Evolutionary conservation across 805 yeast species (phyloP).

Genomic region (Candida broadrunensis): DNA sequence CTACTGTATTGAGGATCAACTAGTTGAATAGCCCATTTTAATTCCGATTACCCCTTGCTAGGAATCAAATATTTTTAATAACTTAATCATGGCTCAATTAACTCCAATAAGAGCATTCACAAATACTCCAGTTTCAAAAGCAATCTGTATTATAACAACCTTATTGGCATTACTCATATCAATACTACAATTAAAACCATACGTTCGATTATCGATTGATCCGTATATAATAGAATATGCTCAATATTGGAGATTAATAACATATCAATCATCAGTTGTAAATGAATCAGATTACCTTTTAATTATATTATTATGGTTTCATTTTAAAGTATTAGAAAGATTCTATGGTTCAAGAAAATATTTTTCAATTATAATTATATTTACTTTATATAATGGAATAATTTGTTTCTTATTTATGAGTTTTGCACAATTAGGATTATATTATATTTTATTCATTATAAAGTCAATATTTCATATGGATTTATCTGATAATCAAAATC

Average conservation of each 20-base stretch:
- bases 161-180: constrained; percentile 40
- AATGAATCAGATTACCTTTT: constrained; percentile 59
- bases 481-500: constrained; percentile 10
- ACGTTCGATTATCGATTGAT: constrained; percentile 40
- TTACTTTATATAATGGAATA: constrained; percentile 47
- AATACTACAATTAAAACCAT: constrained; percentile 42
- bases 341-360: constrained; percentile 56
- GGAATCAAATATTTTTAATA: no score
- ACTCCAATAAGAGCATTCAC: constrained; percentile 42
- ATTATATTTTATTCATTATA: constrained; percentile 6
- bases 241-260: constrained; percentile 55
- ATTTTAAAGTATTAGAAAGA: constrained; percentile 56
- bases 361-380: constrained; percentile 41
- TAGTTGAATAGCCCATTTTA: no score
- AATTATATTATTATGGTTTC: constrained; percentile 44
- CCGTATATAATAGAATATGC: constrained; percentile 54
- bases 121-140: constrained; percentile 43
- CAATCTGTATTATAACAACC: constrained; percentile 32
- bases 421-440: constrained; percentile 36
- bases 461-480: constrained; percentile 4
- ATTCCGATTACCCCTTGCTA: no score
- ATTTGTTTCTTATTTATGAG: constrained; percentile 36
- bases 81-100: constrained; percentile 35
- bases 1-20: no score
- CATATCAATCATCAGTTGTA: constrained; percentile 51